These are phyloP conservation scores for Paraglomus brasilianum DNA, from an alignment of 192 early-diverging fungal genomes.

Conservation along the genomic window DNA sequence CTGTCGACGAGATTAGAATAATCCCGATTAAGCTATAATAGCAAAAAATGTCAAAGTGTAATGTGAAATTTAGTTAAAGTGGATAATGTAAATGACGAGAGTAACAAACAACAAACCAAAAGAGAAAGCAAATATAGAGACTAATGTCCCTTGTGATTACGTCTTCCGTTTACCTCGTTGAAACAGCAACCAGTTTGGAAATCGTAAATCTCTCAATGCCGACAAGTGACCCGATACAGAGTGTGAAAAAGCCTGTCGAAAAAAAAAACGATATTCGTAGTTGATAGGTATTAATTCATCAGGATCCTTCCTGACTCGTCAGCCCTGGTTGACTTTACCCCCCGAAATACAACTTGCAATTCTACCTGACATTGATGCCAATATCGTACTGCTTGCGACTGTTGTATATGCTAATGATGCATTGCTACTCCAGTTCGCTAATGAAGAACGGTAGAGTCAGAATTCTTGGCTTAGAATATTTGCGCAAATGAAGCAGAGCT, in stretches of 20 bases:
- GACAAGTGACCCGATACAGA: constrained; percentile 58
- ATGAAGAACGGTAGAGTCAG: neutral
- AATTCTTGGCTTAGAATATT: neutral
- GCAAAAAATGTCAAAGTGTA: constrained; percentile 2
- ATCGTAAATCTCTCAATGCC: constrained; percentile 61
- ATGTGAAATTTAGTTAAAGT: neutral
- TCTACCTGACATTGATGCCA: constrained; percentile 67
- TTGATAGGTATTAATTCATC: too few relatives aligned
- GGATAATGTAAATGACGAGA: neutral
- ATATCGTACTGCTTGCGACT: constrained; percentile 72
- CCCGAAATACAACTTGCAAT: neutral
- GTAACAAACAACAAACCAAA: neutral
- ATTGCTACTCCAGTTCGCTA: constrained; percentile 72
- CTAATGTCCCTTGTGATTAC: neutral
- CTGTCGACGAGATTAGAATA: constrained; percentile 56
- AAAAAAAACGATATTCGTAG: neutral
- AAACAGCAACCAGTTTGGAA: constrained; percentile 57
- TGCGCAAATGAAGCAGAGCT: neutral
- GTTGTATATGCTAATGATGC: constrained; percentile 71
- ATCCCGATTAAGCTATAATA: constrained; percentile 68
- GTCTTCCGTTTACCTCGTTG: constrained; percentile 41
- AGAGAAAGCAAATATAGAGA: neutral
- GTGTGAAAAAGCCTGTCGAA: constrained; percentile 62
- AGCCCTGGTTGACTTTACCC: too few relatives aligned
- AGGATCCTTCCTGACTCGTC: too few relatives aligned